Evolutionary conservation across 495 filamentous ascomycete genomes (phyloP).

Genomic region (Penicillium bialowiezense): DNA sequence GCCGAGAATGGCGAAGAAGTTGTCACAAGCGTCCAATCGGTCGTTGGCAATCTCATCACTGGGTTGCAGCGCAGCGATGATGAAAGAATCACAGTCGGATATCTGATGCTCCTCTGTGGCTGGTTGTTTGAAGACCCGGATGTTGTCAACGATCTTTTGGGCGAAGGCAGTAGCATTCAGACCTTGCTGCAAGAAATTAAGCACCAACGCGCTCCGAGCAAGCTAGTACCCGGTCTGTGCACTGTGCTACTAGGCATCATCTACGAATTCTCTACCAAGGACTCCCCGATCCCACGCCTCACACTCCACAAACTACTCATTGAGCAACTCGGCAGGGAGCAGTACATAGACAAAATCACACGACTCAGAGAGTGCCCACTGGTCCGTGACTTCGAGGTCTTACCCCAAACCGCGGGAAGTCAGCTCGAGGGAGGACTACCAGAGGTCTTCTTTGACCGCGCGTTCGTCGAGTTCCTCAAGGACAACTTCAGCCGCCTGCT

Average conservation of each 20-base stretch:
- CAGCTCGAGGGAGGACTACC: constrained; percentile 62
- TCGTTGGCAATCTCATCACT: constrained; percentile 77
- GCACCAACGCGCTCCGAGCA: constrained; percentile 53
- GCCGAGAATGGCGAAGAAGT: constrained; percentile 91
- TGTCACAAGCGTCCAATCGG: constrained; percentile 86
- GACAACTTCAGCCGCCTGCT: constrained; percentile 87
- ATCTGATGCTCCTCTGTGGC: constrained; percentile 87
- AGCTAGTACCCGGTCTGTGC: constrained; percentile 77
- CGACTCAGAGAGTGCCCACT: constrained; percentile 76
- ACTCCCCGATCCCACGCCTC: constrained; percentile 83
- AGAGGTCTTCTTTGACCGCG: constrained; percentile 79
- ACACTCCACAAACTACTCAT: constrained; percentile 79
- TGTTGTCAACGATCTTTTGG: constrained; percentile 89
- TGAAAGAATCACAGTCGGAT: constrained; percentile 77
- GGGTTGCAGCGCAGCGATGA: constrained; percentile 73
- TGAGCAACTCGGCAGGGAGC: constrained; percentile 77
- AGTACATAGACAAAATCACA: constrained; percentile 82
- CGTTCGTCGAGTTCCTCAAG: constrained; percentile 92
- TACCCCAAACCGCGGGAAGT: constrained; percentile 63
- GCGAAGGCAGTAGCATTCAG: constrained; percentile 91
- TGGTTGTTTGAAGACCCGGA: constrained; percentile 93
- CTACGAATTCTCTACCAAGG: constrained; percentile 97
- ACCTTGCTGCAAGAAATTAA: constrained; percentile 74
- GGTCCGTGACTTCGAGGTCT: constrained; percentile 87
- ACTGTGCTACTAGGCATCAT: constrained; percentile 81